Base-by-base conservation (phyloP, 768 basidiomycete genomes). In the Collybiopsis luxurians region DNA sequence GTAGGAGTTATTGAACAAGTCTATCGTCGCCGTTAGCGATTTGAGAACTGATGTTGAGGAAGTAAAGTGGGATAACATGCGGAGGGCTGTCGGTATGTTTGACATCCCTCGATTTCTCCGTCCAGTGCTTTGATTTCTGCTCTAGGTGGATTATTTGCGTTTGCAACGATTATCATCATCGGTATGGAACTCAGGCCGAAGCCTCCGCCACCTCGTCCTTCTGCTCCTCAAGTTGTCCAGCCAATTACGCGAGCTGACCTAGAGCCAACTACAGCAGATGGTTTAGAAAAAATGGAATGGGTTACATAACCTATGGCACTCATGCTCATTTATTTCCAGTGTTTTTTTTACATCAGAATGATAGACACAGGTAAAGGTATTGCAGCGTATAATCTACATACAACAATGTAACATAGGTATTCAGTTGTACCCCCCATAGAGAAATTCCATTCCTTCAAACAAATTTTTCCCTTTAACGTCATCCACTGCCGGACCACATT, bases 21-120 rank as follows among this genome's bases (percentile, higher is more conserved):
- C 85, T 24, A 78, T 92, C 51, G 83, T 93, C 48, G 79, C 72
- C 48, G 72, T 92, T 46, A 89, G 90, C 58, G 92, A 93, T 63
- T 77, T 92, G 44, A 83, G 90, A 13, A 89, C 91, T 1, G 82
- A 80, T 51, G 87, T 92, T 55, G 92, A 94, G 67, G 90, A 92
- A 64, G 85, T 88, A 30, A 90, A 87, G 66, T 94, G 92, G 92
- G 83, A 91, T 63, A 94, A 91, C 59, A 91, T 92, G 85, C 84
- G 90, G 50, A 84, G 85, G 57, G 86, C 89, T 54, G 90, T 94
- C 53, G 74, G 90, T 89, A 62, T 69, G 84, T 81, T 24, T n/a
- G n/a, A n/a, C n/a, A n/a, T n/a, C 27, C 24, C 19, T 24, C 46
- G 27, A 34, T 27, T 34, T 9, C 13, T 28, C 17, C 54, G 4